Conservation (phyloP, 108 stramenopile genomes). For the Cyclotella sp. region DNA sequence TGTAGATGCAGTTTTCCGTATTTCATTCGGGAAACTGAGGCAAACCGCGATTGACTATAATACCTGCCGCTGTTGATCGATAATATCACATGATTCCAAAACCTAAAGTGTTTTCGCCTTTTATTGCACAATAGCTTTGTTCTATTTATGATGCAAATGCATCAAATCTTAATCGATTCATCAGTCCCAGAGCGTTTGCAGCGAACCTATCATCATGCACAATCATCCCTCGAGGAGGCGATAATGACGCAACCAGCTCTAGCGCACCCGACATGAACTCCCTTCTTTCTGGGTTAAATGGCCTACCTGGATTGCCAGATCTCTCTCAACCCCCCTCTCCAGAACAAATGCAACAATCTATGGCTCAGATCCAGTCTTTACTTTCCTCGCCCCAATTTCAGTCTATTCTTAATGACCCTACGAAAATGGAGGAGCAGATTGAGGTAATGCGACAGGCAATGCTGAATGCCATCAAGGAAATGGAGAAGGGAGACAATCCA, state of each 20-base stretch:
- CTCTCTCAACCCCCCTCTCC: slow-evolving; percentile 41
- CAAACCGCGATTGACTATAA: no score
- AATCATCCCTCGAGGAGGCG: slow-evolving; percentile 24
- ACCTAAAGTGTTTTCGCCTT: background rate
- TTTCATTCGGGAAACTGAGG: no score
- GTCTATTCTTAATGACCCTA: slow-evolving; percentile 45
- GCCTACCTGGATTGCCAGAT: slow-evolving; percentile 34
- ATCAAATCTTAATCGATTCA: background rate
- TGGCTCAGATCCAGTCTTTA: slow-evolving; percentile 42
- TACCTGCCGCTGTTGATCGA: background rate
- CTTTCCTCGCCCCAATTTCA: slow-evolving; percentile 48
- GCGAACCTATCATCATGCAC: background rate
- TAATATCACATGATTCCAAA: background rate
- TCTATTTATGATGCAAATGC: slow-evolving; percentile 2
- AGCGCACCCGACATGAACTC: slow-evolving; percentile 29
- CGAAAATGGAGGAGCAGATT: slow-evolving; percentile 40
- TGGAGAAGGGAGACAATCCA: slow-evolving; percentile 53
- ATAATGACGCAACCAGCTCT: slow-evolving; percentile 8
- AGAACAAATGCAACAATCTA: slow-evolving; percentile 52
- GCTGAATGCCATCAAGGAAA: slow-evolving; percentile 29
- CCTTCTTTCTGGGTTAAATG: slow-evolving; percentile 32
- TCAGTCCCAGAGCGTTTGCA: background rate
- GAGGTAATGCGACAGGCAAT: slow-evolving; percentile 35
- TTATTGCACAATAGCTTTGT: background rate
- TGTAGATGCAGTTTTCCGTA: no score